These are phyloP conservation scores for Aspergillus diversus DNA, from an alignment of 495 filamentous ascomycete species.

Conservation along the genomic window DNA sequence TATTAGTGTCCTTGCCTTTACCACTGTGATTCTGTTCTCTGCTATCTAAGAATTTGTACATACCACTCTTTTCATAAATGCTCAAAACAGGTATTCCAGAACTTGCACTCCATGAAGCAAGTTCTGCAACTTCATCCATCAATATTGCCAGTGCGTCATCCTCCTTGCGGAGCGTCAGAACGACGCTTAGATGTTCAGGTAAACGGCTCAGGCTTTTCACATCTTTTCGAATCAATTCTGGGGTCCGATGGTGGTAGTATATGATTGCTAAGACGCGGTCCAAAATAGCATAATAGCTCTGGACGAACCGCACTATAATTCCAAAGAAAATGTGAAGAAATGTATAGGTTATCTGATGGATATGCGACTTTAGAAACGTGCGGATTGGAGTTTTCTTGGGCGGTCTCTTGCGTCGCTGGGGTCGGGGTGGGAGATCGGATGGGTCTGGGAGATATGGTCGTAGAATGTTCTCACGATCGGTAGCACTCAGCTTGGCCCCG, in stretches of 20 bases:
- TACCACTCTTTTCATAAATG: constrained; percentile 91
- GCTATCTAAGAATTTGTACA: constrained; percentile 12
- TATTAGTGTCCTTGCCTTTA: neutral
- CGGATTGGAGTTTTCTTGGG: constrained; percentile 57
- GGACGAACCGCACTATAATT: constrained; percentile 79
- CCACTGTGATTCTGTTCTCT: neutral
- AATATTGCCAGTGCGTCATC: constrained; percentile 75
- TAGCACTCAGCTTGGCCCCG: constrained; percentile 60
- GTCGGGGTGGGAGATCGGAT: constrained; percentile 38
- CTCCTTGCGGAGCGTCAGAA: constrained; percentile 74
- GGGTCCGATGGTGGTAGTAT: constrained; percentile 91
- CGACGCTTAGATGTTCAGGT: constrained; percentile 85
- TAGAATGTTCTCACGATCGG: constrained; percentile 72
- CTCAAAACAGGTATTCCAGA: constrained; percentile 83
- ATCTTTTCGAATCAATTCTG: constrained; percentile 86
- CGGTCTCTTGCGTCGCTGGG: constrained; percentile 35
- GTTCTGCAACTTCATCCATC: constrained; percentile 86
- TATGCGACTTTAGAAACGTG: constrained; percentile 65
- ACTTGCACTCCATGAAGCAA: constrained; percentile 88
- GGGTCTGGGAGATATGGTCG: constrained; percentile 75
- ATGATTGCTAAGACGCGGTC: constrained; percentile 77
- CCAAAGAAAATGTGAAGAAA: constrained; percentile 82
- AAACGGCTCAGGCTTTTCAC: constrained; percentile 72
- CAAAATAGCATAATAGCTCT: constrained; percentile 74
- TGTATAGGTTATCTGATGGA: constrained; percentile 71